Conservation (phyloP, 805 yeast species). For the Suhomyces xylopsoci region DNA sequence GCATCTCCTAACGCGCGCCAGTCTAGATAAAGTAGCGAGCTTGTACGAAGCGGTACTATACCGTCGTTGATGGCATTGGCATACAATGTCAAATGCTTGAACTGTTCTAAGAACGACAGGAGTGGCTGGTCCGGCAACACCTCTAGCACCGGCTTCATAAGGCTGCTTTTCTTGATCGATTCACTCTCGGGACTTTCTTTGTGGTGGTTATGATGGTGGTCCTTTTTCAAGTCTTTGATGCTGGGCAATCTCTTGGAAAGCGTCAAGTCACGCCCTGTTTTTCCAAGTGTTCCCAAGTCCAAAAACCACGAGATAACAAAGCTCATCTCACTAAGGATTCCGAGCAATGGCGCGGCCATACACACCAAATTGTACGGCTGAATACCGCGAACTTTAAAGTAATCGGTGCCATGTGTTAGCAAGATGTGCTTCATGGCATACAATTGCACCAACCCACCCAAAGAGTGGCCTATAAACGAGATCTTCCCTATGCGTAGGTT, state of each 20-base stretch:
- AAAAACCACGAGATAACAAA: constrained; percentile 38
- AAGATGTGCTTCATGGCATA: constrained; percentile 39
- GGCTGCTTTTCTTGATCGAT: constrained; percentile 7
- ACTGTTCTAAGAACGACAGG: constrained; percentile 25
- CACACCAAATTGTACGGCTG: constrained; percentile 33
- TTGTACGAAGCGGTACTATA: constrained; percentile 43
- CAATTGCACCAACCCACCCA: constrained; percentile 43
- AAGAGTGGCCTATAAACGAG: constrained; percentile 43
- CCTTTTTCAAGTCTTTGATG: constrained; percentile 14
- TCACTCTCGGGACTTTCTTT: constrained; percentile 1
- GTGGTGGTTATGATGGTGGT: constrained; percentile 7
- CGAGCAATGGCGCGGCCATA: constrained; percentile 43
- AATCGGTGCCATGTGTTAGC: constrained; percentile 27
- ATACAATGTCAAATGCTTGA: constrained; percentile 35
- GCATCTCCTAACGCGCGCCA: constrained; percentile 43
- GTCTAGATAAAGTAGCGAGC: constrained; percentile 41
- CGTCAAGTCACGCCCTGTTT: constrained; percentile 45
- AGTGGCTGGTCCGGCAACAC: constrained; percentile 40
- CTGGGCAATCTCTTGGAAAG: constrained; percentile 32
- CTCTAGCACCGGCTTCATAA: constrained; percentile 35
- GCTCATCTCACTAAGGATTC: constrained; percentile 41
- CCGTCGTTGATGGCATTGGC: constrained; percentile 48
- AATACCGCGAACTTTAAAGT: constrained; percentile 25
- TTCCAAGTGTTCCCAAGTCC: constrained; percentile 44
- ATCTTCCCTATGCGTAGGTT: constrained; percentile 23